Evolutionary conservation across 768 basidiomycete species (phyloP).

Genomic region (Russula ochroleuca): DNA sequence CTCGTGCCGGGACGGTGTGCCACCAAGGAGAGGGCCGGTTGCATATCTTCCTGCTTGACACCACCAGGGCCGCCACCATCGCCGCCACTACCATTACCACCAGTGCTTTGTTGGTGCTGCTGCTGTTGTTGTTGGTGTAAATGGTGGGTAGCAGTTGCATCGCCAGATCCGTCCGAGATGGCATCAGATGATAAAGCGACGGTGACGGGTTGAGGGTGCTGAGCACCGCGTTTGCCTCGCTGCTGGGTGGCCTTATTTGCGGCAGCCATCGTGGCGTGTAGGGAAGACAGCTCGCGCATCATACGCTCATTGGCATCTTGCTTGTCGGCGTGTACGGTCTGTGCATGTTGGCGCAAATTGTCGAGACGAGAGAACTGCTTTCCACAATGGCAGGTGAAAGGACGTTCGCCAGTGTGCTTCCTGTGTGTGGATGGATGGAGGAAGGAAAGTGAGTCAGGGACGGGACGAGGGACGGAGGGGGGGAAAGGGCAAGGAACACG

Average conservation of each 20-base stretch:
- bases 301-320: slow-evolving; percentile 82
- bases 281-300: slow-evolving; percentile 83
- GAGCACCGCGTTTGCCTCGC: slow-evolving; percentile 39
- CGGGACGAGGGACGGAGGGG: slow-evolving; percentile 27
- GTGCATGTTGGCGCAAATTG: slow-evolving; percentile 94
- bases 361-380: slow-evolving; percentile 96
- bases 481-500: slow-evolving; percentile 34
- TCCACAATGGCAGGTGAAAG: slow-evolving; percentile 92
- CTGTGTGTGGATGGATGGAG: slow-evolving; percentile 39
- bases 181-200: slow-evolving; percentile 26
- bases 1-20: slow-evolving; percentile 64
- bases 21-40: slow-evolving; percentile 32
- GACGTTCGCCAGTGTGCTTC: slow-evolving; percentile 97
- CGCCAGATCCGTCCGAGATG: slow-evolving; percentile 24
- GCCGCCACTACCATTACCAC: not conserved
- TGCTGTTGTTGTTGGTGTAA: slow-evolving; percentile 23
- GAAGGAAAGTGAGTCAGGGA: slow-evolving; percentile 26
- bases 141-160: slow-evolving; percentile 13
- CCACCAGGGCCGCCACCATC: slow-evolving; percentile 4
- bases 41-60: slow-evolving; percentile 44
- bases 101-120: not conserved
- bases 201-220: slow-evolving; percentile 29
- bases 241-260: slow-evolving; percentile 40
- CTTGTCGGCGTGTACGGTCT: slow-evolving; percentile 96
- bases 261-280: slow-evolving; percentile 77